phyloP scores from a whole-genome alignment of 768 basidiomycete genomes.

The Paxillus involutus region DNA sequence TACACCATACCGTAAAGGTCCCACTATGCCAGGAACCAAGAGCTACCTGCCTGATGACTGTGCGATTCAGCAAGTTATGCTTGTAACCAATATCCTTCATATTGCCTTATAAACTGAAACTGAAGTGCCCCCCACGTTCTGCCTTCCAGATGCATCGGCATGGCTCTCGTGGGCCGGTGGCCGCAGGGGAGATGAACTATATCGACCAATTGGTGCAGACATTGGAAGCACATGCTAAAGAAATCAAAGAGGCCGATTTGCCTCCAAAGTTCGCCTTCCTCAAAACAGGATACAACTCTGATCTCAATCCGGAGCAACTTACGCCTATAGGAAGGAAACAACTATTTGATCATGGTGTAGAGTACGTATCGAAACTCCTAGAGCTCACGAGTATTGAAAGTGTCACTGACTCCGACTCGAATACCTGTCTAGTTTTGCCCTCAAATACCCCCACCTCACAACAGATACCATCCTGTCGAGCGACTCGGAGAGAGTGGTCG shows the following conservation, averaged over 20 bases:
- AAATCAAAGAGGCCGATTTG: constrained; percentile 26
- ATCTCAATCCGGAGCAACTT: constrained; percentile 33
- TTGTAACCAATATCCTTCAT: constrained; percentile 16
- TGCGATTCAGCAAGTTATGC: constrained; percentile 32
- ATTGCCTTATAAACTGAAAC: background rate
- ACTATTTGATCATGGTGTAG: constrained; percentile 36
- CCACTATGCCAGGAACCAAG: constrained; percentile 22
- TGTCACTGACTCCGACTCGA: background rate
- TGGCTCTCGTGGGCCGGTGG: constrained; percentile 33
- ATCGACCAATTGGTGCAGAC: constrained; percentile 30
- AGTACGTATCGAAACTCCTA: background rate
- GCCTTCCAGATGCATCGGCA: constrained; percentile 34
- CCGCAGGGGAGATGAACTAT: constrained; percentile 27
- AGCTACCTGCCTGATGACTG: constrained; percentile 30
- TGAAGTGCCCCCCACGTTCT: background rate
- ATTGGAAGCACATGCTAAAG: constrained; percentile 20
- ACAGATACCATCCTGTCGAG: constrained; percentile 1
- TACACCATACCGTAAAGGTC: constrained; percentile 29
- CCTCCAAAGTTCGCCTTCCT: constrained; percentile 31
- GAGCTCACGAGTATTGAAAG: constrained; percentile 13
- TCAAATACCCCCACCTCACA: constrained; percentile 6
- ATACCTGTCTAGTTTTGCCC: background rate
- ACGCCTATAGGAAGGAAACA: constrained; percentile 32
- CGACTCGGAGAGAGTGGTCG: constrained; percentile 20
- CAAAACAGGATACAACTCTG: constrained; percentile 31